Conservation (phyloP, 2,329 filamentous ascomycete species). For the Pseudogymnoascus pannorum region DNA sequence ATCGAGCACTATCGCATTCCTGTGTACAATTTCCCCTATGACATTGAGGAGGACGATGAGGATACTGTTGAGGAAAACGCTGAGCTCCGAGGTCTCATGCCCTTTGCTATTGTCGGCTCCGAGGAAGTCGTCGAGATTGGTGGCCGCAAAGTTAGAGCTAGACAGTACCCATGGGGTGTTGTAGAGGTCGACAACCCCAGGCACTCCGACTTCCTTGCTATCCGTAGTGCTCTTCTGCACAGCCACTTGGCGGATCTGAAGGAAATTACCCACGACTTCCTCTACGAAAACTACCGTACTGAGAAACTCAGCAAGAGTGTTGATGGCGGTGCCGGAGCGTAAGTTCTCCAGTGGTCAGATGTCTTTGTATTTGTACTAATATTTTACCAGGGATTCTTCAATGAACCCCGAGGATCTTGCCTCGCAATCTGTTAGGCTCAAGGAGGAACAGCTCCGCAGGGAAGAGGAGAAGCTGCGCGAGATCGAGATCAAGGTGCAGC, state of each 20-base stretch:
- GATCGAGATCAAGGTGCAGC: slow-evolving; percentile 98
- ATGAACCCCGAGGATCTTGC: slow-evolving; percentile 98
- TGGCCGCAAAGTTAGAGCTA: slow-evolving; percentile 82
- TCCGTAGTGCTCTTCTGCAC: slow-evolving; percentile 91
- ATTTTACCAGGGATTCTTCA: slow-evolving; percentile 58
- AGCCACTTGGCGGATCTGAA: slow-evolving; percentile 97
- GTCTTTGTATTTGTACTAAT: slow-evolving; percentile 28
- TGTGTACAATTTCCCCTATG: slow-evolving; percentile 99
- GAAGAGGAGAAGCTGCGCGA: slow-evolving; percentile 99
- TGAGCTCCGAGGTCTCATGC: slow-evolving; percentile 94
- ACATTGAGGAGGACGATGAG: slow-evolving; percentile 98
- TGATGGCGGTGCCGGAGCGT: slow-evolving; percentile 81
- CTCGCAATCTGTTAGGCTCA: slow-evolving; percentile 93
- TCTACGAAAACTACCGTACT: slow-evolving; percentile 99
- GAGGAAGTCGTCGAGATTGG: slow-evolving; percentile 94
- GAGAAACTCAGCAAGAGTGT: slow-evolving; percentile 99
- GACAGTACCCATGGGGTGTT: slow-evolving; percentile 98
- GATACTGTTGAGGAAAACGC: slow-evolving; percentile 99
- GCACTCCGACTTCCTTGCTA: slow-evolving; percentile 96
- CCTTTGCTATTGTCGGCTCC: slow-evolving; percentile 96
- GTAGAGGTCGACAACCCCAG: slow-evolving; percentile 99
- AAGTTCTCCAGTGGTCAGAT: slow-evolving; percentile 40
- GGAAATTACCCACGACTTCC: slow-evolving; percentile 99
- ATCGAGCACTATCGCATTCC: slow-evolving; percentile 99
- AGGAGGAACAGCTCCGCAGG: slow-evolving; percentile 98